Base-by-base conservation (phyloP, 2,329 filamentous ascomycete genomes). In the Aspergillus hortae region DNA sequence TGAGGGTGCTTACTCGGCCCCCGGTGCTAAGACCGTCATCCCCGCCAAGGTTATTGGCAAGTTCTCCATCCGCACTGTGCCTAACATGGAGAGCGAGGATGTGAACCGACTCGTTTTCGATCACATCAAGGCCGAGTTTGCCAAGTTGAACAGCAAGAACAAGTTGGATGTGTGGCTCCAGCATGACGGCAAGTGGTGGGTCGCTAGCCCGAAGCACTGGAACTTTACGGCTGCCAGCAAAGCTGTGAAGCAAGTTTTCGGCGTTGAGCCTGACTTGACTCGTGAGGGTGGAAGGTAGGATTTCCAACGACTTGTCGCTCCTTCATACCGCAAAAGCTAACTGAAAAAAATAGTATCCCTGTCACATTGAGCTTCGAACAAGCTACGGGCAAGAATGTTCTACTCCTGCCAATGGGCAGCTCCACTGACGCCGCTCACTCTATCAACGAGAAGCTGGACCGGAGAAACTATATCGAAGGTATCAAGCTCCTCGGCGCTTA, bases 111-210 rank as follows among this genome's bases (percentile, higher is more conserved):
- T 87, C 42, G 92, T 99, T 41, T 88, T 85, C 77, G 86, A 89
- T 71, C 88, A 92, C 71, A 81, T 97, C 58, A 82, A 92, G 67
- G 85, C 88, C 59, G 85, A 89, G 61, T 96, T 95, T 71, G 86
- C 88, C 63, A 90, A 91, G 75, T 81, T 97, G 32, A 83, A 84
- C 60, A 94, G 88, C 74, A 99, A 99, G 82, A 99, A 99, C 80
- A 91, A 81, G 14, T 74, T 95, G 67, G 89, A 89, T 64, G 86
- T 91, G 48, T 85, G 80, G 68, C 80, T 92, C 53, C 86, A 92
- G 74, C 94, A 99, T 78, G 87, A 86, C 54, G 94, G 94, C 62
- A 96, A 96, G 77, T 99, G 94, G 94, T 99, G 94, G 94, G 91
- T 95, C 44, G 91, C 95, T 44, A 92, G 88, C 68, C 92, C 94